Conservation (phyloP, 2,329 filamentous ascomycete genomes). For the Dactylellina leptospora region DNA sequence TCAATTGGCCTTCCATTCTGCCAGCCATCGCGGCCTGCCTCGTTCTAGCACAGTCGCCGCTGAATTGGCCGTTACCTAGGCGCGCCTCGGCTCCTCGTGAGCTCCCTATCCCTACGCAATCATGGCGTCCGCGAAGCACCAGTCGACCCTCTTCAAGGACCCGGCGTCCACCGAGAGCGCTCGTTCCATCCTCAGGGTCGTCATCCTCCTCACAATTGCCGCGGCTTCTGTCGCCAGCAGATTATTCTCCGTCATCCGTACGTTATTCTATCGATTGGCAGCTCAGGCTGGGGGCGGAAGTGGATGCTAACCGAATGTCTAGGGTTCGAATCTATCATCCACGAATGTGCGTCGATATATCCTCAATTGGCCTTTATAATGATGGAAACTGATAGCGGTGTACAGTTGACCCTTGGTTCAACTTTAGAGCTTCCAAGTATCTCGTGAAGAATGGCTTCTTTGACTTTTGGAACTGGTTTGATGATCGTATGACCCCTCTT, state of each 20-base stretch:
- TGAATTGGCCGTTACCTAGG: constrained; percentile 13
- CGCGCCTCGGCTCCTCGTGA: constrained; percentile 33
- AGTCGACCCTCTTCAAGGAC: constrained; percentile 74
- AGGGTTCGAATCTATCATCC: constrained; percentile 99
- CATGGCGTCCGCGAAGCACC: constrained; percentile 55
- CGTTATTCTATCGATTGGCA: constrained; percentile 62
- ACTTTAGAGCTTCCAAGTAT: constrained; percentile 98
- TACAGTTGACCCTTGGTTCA: constrained; percentile 98
- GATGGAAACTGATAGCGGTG: constrained; percentile 11
- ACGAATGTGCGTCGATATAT: constrained; percentile 81
- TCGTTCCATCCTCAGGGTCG: constrained; percentile 82
- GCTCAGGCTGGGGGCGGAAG: constrained; percentile 1
- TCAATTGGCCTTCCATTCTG: not conserved
- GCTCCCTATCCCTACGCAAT: constrained; percentile 41
- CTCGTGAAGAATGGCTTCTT: constrained; percentile 97
- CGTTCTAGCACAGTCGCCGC: not conserved
- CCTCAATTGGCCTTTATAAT: constrained; percentile 28
- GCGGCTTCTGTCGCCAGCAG: constrained; percentile 90
- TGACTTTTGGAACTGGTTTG: constrained; percentile 99
- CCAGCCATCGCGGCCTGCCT: not conserved
- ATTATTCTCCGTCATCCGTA: constrained; percentile 97
- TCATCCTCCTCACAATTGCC: constrained; percentile 91
- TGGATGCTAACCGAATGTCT: constrained; percentile 32
- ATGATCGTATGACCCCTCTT: constrained; percentile 74
- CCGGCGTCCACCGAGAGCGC: constrained; percentile 78